phyloP scores from a whole-genome alignment of 306 rosid species.

The Cucurbita moschata region DNA sequence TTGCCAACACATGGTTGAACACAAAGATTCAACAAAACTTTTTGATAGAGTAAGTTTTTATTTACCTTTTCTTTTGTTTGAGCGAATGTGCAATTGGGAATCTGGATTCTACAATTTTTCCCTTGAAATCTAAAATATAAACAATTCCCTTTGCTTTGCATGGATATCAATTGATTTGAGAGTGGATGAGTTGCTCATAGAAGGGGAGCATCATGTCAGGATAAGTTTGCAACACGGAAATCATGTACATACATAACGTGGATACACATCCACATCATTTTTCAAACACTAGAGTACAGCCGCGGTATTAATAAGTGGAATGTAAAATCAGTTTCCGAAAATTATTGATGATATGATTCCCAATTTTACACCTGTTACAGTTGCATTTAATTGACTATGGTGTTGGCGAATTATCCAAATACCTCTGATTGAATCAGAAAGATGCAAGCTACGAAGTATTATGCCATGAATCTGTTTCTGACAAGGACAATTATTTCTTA shows the following conservation, averaged over 20 bases:
- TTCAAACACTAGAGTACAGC: background rate
- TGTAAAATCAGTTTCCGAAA: background rate
- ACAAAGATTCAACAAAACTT: constrained; percentile 31
- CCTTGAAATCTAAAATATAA: background rate
- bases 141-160: background rate
- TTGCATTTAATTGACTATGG: background rate
- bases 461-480: background rate
- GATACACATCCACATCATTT: background rate
- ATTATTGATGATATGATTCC: background rate
- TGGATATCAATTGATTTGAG: background rate
- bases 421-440: background rate
- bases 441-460: background rate
- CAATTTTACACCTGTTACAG: background rate
- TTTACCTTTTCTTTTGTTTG: background rate
- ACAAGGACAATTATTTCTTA: background rate
- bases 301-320: background rate
- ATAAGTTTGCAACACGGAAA: background rate
- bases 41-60: constrained; percentile 62
- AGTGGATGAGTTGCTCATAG: background rate
- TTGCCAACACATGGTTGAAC: constrained; percentile 63
- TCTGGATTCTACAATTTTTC: background rate
- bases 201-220: background rate
- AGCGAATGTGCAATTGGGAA: background rate
- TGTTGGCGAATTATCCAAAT: background rate
- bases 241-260: background rate